These are phyloP conservation scores for Ambrosiella cleistominuta DNA, from an alignment of 2,329 filamentous ascomycete species.

Conservation along the genomic window DNA sequence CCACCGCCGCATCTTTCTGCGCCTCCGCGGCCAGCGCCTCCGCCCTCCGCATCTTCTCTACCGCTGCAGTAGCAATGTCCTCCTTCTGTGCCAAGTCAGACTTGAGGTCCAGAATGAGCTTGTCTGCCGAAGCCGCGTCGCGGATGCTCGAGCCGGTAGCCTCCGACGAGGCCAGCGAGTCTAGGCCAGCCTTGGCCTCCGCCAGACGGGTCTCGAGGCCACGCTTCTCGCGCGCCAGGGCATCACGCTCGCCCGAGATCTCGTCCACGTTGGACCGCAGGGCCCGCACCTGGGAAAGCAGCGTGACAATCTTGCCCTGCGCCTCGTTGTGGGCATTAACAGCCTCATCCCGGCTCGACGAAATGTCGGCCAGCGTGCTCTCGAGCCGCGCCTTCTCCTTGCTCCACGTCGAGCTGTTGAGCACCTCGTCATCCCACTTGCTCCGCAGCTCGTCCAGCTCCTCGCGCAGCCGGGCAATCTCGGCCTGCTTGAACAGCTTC, in stretches of 20 bases:
- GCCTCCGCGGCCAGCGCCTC: constrained; percentile 76
- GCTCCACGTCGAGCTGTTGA: constrained; percentile 95
- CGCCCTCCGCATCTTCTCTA: constrained; percentile 92
- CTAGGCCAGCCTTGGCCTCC: constrained; percentile 74
- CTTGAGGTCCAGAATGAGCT: constrained; percentile 77
- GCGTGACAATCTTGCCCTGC: constrained; percentile 76
- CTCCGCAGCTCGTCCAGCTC: constrained; percentile 86
- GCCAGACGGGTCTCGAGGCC: constrained; percentile 67
- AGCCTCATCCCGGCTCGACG: constrained; percentile 83
- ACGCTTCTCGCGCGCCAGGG: constrained; percentile 74
- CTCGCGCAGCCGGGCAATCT: constrained; percentile 78
- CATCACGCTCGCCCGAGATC: constrained; percentile 66
- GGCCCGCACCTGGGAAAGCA: constrained; percentile 75
- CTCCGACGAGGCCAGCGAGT: constrained; percentile 53
- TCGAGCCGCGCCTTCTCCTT: constrained; percentile 93
- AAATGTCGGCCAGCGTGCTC: constrained; percentile 72
- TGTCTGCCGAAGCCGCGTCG: constrained; percentile 75
- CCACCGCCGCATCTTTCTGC: constrained; percentile 76
- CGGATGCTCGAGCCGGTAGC: constrained; percentile 77
- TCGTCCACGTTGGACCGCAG: constrained; percentile 77
- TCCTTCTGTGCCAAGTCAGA: constrained; percentile 79
- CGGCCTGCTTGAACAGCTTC: constrained; percentile 65
- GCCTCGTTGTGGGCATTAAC: constrained; percentile 86
- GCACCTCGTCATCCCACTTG: constrained; percentile 96
- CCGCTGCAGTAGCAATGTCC: constrained; percentile 75